Evolutionary conservation across 2,329 filamentous ascomycete species (phyloP).

Genomic region (Seiridium cupressi): DNA sequence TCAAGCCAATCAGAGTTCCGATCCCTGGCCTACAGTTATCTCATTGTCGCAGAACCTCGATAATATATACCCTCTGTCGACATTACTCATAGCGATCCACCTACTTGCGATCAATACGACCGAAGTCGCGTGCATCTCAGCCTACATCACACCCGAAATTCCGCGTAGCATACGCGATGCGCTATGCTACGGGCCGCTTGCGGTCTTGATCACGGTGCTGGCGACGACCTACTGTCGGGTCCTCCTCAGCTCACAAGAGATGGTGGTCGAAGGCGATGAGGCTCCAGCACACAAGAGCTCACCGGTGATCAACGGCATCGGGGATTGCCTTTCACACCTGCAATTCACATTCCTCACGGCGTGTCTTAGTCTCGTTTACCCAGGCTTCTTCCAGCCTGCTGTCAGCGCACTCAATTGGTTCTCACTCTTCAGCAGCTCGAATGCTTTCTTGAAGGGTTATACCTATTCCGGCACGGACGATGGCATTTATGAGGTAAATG

Average conservation of each 20-base stretch:
- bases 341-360: slow-evolving; percentile 73
- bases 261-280: neutral
- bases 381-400: slow-evolving; percentile 71
- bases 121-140: neutral
- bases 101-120: neutral
- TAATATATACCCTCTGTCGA: neutral
- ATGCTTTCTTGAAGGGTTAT: slow-evolving; percentile 14
- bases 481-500: slow-evolving; percentile 65
- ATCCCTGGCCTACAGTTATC: neutral
- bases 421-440: slow-evolving; percentile 46
- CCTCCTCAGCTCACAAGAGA: neutral
- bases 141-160: neutral
- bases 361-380: slow-evolving; percentile 67
- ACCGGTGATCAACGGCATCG: slow-evolving; percentile 11
- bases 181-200: neutral
- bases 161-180: neutral
- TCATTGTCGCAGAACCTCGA: neutral
- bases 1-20: neutral
- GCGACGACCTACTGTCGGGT: neutral
- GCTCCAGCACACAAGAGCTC: neutral
- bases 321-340: slow-evolving; percentile 69
- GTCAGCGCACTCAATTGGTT: slow-evolving; percentile 68
- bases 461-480: slow-evolving; percentile 35
- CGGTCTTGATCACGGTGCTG: neutral
- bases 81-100: neutral